phyloP scores from a whole-genome alignment of 2,329 filamentous ascomycete genomes.

The Trichoderma sp. region DNA sequence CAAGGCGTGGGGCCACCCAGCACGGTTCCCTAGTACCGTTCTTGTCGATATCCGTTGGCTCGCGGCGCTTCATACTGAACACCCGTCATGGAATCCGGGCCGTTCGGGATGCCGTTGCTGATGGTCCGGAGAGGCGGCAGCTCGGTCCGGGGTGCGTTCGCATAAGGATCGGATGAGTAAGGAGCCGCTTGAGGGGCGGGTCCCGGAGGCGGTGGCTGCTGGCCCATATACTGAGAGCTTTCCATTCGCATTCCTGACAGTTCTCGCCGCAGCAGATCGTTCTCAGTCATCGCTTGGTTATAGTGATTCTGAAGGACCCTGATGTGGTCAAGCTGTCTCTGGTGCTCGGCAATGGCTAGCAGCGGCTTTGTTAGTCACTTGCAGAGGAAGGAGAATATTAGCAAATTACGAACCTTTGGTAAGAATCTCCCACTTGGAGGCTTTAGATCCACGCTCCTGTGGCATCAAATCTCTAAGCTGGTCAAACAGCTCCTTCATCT shows the following conservation, averaged over 20 bases:
- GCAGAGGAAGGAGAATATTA: not conserved
- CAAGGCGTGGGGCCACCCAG: not conserved
- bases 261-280: constrained; percentile 50
- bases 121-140: constrained; percentile 58
- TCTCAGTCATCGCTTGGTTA: constrained; percentile 42
- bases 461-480: constrained; percentile 75
- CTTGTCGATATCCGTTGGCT: constrained; percentile 47
- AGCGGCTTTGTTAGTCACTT: constrained; percentile 19
- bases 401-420: constrained; percentile 66
- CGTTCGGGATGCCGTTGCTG: constrained; percentile 42
- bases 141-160: constrained; percentile 43
- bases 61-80: constrained; percentile 59
- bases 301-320: constrained; percentile 48
- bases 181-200: constrained; percentile 25
- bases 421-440: constrained; percentile 86
- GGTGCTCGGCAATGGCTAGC: constrained; percentile 62
- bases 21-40: constrained; percentile 33
- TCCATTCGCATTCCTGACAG: constrained; percentile 48
- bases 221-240: constrained; percentile 43
- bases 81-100: constrained; percentile 63
- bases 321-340: constrained; percentile 51
- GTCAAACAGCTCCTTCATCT: constrained; percentile 87
- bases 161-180: constrained; percentile 34
- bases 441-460: constrained; percentile 77
- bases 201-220: constrained; percentile 28